A percentile compares a stretch with the other conserved stretches of the same genome.
These are phyloP conservation scores for Candida buenavistaensis DNA, from an alignment of 1,139 yeast species.

Conservation along the genomic window DNA sequence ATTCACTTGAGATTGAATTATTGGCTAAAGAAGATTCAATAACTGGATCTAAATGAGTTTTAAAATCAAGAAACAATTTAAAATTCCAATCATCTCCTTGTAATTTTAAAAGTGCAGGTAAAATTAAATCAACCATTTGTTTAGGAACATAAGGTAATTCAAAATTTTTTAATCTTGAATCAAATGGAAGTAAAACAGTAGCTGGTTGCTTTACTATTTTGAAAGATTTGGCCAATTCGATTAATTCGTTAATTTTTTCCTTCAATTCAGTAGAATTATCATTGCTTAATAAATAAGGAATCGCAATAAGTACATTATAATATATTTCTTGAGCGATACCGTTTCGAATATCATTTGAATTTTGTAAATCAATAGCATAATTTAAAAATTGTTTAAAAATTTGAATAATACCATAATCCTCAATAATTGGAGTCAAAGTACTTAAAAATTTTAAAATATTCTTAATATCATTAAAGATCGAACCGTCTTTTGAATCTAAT, in stretches of 20 bases:
- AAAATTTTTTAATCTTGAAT: slow-evolving; percentile 30
- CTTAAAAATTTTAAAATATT: slow-evolving; percentile 70
- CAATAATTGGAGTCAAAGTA: slow-evolving; percentile 60
- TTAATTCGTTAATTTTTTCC: slow-evolving; percentile 40
- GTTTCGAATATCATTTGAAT: slow-evolving; percentile 35
- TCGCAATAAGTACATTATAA: slow-evolving; percentile 60
- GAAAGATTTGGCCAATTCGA: slow-evolving; percentile 46
- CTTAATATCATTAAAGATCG: slow-evolving; percentile 71
- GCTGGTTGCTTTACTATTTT: slow-evolving; percentile 23
- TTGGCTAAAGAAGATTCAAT: slow-evolving; percentile 33
- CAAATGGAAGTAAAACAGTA: slow-evolving; percentile 40
- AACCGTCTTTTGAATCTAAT: slow-evolving; percentile 30
- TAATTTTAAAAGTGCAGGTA: slow-evolving; percentile 51
- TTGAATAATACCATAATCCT: slow-evolving; percentile 49
- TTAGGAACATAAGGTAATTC: slow-evolving; percentile 55
- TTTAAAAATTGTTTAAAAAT: slow-evolving; percentile 57
- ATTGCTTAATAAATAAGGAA: slow-evolving; percentile 67
- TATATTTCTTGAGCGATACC: slow-evolving; percentile 71
- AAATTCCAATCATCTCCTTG: slow-evolving; percentile 32
- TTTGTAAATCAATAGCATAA: slow-evolving; percentile 58
- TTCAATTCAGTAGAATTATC: slow-evolving; percentile 35
- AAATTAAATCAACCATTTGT: slow-evolving; percentile 50
- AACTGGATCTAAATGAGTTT: slow-evolving; percentile 36
- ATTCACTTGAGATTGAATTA: slow-evolving; percentile 40
- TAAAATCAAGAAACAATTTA: slow-evolving; percentile 34